Conservation (phyloP, 108 stramenopile species). For the Discostella stelligeroides region DNA sequence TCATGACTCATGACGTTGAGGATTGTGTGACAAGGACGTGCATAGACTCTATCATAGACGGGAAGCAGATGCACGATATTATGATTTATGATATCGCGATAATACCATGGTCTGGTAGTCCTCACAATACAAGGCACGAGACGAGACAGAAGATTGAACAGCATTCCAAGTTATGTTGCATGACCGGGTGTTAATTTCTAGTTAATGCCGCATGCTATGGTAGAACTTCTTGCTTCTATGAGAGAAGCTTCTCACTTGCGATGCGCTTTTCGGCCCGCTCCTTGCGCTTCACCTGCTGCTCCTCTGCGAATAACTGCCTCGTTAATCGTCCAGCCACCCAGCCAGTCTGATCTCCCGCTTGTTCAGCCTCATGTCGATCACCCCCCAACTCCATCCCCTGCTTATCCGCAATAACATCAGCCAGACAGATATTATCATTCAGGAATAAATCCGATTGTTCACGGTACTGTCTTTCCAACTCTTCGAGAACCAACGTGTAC, state of each 20-base stretch:
- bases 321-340: slow-evolving; percentile 44
- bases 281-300: slow-evolving; percentile 8
- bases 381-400: slow-evolving; percentile 29
- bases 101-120: too few species aligned
- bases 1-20: too few species aligned
- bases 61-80: too few species aligned
- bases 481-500: slow-evolving; percentile 53
- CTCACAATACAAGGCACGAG: too few species aligned
- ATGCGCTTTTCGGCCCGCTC: slow-evolving; percentile 15
- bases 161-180: too few species aligned
- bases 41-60: too few species aligned
- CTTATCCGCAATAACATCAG: slow-evolving; percentile 36
- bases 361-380: slow-evolving; percentile 24
- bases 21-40: too few species aligned
- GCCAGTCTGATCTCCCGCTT: slow-evolving; percentile 31
- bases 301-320: slow-evolving; percentile 24
- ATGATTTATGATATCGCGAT: too few species aligned
- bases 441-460: slow-evolving; percentile 21
- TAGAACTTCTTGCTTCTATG: too few species aligned
- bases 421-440: slow-evolving; percentile 37
- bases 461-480: slow-evolving; percentile 47
- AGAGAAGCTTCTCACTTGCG: slow-evolving; percentile 3
- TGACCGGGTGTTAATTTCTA: too few species aligned
- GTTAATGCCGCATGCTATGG: too few species aligned
- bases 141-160: too few species aligned